Conservation (phyloP, 257 asterid species). For the Nicotiana tomentosiformis region DNA sequence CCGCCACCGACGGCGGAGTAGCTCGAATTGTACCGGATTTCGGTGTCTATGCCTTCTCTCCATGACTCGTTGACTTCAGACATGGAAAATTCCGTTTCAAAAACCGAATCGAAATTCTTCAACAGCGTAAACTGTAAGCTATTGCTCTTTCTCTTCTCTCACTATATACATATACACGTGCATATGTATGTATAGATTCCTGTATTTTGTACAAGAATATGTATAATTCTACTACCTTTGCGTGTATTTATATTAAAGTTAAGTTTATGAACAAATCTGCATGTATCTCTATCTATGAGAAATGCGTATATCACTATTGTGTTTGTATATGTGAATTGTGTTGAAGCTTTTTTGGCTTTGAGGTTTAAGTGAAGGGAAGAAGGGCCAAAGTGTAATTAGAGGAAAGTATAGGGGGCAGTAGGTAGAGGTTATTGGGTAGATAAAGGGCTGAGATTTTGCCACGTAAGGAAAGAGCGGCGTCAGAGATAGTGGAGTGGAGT, state of each 20-base stretch:
- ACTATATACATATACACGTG: background rate
- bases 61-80: slow-evolving; percentile 61
- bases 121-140: slow-evolving; percentile 28
- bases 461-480: slow-evolving; percentile 23
- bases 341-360: slow-evolving; percentile 15
- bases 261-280: too few relatives aligned
- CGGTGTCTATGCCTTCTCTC: slow-evolving; percentile 25
- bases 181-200: slow-evolving; percentile 3
- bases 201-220: slow-evolving; percentile 4
- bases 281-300: too few relatives aligned
- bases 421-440: background rate
- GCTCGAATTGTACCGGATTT: slow-evolving; percentile 20
- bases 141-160: background rate
- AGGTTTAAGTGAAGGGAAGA: slow-evolving; percentile 13
- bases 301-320: too few relatives aligned
- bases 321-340: too few relatives aligned
- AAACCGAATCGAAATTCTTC: slow-evolving; percentile 13
- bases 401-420: slow-evolving; percentile 19
- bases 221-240: background rate
- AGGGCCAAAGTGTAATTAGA: slow-evolving; percentile 29
- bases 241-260: too few relatives aligned
- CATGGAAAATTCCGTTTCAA: slow-evolving; percentile 27
- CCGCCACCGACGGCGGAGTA: slow-evolving; percentile 10
- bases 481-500: slow-evolving; percentile 9
- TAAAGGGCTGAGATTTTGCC: slow-evolving; percentile 29